These are phyloP conservation scores for Mortierella claussenii DNA, from an alignment of 192 early-diverging fungal species.

Conservation along the genomic window DNA sequence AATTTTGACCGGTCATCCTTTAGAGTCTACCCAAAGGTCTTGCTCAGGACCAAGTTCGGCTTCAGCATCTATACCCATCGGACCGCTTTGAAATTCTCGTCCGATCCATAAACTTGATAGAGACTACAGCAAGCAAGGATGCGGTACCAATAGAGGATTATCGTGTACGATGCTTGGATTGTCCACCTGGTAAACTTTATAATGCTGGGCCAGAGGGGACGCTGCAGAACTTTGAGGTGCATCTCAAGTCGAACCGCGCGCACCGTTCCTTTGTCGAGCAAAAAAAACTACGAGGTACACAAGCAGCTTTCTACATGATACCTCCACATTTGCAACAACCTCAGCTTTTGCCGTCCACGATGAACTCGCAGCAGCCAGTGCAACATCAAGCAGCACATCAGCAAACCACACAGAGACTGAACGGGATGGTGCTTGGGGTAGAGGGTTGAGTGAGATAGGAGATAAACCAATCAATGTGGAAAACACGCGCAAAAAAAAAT, in stretches of 20 bases:
- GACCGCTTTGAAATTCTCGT: constrained; percentile 60
- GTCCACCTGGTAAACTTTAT: constrained; percentile 62
- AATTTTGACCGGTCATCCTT: not conserved
- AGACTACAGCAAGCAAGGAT: not conserved
- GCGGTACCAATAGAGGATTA: constrained; percentile 26
- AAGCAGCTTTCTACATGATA: not conserved
- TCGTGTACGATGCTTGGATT: constrained; percentile 58
- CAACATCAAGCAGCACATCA: no score
- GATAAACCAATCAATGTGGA: no score
- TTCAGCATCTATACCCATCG: constrained; percentile 54
- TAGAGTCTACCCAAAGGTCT: constrained; percentile 55
- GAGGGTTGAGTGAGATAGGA: no score
- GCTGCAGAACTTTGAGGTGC: constrained; percentile 63
- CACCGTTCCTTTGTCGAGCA: constrained; percentile 39
- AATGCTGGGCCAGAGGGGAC: constrained; percentile 57
- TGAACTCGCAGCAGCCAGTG: no score
- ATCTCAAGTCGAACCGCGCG: constrained; percentile 56
- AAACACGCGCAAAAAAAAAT: no score
- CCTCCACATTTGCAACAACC: not conserved
- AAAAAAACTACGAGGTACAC: constrained; percentile 3
- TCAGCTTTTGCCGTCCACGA: not conserved
- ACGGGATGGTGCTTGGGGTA: no score
- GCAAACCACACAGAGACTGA: no score
- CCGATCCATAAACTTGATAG: constrained; percentile 20
- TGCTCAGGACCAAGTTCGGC: constrained; percentile 19